Base-by-base conservation (phyloP, 1,139 yeast genomes). In the Yamadazyma epiphylla region DNA sequence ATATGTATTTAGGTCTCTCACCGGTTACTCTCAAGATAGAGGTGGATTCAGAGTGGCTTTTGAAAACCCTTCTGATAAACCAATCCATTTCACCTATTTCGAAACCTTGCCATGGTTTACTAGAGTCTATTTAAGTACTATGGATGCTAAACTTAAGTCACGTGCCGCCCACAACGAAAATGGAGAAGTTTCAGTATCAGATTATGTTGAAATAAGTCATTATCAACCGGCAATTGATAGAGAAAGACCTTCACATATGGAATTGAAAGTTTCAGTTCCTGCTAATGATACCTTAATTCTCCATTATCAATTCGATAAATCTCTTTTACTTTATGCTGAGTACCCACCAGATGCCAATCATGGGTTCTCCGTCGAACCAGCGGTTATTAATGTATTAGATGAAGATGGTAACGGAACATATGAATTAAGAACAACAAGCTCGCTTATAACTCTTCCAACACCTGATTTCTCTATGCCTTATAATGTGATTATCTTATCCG, bases 381-480 rank as follows among this genome's bases (percentile, higher is more conserved):
- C 91, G 4, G 83, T 87, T 5, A 65, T 88, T 8, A 72, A 83
- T 1, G 74, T 84, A 0, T 39, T 72, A 4, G 45, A 50, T n/a
- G 39, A 48, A 10, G 35, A 40, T 4, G 43, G 48, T 5, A 39
- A 55, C 1, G 38, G 39, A 22, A 35, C 44, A n/a, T 86, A 85
- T 45, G 73, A 77, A 30, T 54, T 81, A 38, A 71, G 98, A 49
- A 87, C 97, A 0, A 79, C 96, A 1, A 84, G 96, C 26, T 70
- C 89, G 32, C 64, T 94, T 35, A 66, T 94, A 28, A 78, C 94
- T 0, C 69, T 94, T 31, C 96, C 98, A 2, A 94, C 97, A 0
- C 99, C 99, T 0, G 99, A 94, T 62, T 94, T 94, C 57, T 85
- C 95, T 37, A 94, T 94, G 99, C 98, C 98, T 2, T 94, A 94